Conservation (phyloP, 768 basidiomycete genomes). For the Chalciporus piperatus region DNA sequence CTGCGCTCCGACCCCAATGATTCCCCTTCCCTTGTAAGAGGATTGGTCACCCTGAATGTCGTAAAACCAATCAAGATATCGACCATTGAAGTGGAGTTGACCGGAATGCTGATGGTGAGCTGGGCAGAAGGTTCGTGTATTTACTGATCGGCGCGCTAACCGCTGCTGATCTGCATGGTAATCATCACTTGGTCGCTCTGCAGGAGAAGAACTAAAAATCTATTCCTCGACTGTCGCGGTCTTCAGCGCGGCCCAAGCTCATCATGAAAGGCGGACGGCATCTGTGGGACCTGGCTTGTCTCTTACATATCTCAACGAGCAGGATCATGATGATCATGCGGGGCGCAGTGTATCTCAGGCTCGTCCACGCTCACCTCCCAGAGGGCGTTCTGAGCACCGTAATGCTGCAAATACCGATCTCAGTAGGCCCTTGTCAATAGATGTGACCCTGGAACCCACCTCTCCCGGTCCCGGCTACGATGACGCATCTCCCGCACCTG, state of each 20-base stretch:
- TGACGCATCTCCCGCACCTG: background rate
- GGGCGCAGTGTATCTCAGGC: background rate
- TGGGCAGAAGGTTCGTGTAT: conserved; percentile 80
- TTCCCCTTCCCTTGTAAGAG: conserved; percentile 62
- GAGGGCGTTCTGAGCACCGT: conserved; percentile 5
- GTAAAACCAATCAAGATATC: conserved; percentile 82
- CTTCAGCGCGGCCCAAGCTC: conserved; percentile 61
- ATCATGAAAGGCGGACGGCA: conserved; percentile 22
- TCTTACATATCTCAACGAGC: background rate
- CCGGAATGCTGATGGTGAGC: conserved; percentile 62
- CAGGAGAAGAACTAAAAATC: conserved; percentile 62
- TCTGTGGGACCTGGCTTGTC: conserved; percentile 25
- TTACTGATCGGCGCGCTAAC: conserved; percentile 4
- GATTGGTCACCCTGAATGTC: conserved; percentile 59
- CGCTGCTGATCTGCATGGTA: background rate
- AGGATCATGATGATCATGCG: conserved; percentile 1
- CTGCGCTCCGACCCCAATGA: conserved; percentile 36
- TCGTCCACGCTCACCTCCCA: background rate
- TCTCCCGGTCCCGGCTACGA: background rate
- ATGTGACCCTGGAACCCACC: background rate
- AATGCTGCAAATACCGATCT: background rate
- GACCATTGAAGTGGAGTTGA: conserved; percentile 77
- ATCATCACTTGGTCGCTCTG: background rate
- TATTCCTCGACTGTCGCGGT: conserved; percentile 71
- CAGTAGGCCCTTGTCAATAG: background rate